Evolutionary conservation across 2,329 filamentous ascomycete species (phyloP).

Genomic region (Alternaria sp.): DNA sequence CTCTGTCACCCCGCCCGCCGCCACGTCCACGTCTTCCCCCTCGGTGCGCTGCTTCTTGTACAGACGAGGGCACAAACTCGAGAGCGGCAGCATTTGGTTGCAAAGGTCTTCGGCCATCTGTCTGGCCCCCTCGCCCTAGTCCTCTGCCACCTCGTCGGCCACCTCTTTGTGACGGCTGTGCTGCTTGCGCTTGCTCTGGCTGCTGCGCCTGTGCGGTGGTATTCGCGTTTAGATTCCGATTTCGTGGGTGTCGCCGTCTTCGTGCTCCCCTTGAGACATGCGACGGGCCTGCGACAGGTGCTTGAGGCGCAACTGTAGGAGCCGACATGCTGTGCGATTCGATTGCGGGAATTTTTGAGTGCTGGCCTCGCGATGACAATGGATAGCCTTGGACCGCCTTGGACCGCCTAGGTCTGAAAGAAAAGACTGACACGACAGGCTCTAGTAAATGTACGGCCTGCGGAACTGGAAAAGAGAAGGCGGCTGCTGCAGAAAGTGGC

Average conservation of each 20-base stretch:
- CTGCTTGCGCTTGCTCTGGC: conserved; percentile 32
- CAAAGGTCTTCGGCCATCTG: conserved; percentile 12
- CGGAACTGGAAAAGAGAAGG: conserved; percentile 31
- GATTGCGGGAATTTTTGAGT: conserved; percentile 1
- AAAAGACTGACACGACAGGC: conserved; percentile 29
- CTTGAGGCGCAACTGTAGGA: conserved; percentile 23
- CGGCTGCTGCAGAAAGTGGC: conserved; percentile 5
- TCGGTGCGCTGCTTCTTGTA: conserved; percentile 20
- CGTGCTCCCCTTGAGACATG: conserved; percentile 29
- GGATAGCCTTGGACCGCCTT: conserved; percentile 5
- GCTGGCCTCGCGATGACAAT: conserved; percentile 9
- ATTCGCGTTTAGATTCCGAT: conserved; percentile 29
- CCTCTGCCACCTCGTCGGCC: conserved; percentile 30
- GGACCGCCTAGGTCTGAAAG: neutral
- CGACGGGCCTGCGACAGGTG: conserved; percentile 19
- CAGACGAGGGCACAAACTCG: conserved; percentile 14
- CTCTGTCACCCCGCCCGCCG: conserved; percentile 26
- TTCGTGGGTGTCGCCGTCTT: conserved; percentile 35
- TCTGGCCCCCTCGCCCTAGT: conserved; percentile 30
- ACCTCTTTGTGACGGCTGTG: conserved; percentile 32
- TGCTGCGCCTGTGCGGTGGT: conserved; percentile 23
- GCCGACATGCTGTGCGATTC: conserved; percentile 34
- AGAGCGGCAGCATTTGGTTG: conserved; percentile 12
- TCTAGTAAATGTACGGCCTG: conserved; percentile 44
- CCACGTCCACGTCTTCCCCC: conserved; percentile 27